phyloP scores from a whole-genome alignment of 371 early-diverging fungal species.

The Lichtheimia ramosa region DNA sequence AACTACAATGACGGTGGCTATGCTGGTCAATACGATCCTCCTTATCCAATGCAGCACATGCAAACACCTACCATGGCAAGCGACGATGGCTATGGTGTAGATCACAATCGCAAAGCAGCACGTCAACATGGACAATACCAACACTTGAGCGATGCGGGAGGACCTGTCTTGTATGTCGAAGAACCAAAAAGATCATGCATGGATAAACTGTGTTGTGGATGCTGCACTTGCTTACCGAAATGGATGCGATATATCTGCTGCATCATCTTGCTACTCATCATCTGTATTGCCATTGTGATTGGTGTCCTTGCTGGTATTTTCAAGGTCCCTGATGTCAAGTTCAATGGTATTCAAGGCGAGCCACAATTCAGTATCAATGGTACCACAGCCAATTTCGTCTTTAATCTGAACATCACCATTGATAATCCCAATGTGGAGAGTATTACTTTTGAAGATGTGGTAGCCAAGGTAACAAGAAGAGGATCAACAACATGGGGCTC shows the following conservation, averaged over 20 bases:
- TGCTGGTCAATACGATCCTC: background rate
- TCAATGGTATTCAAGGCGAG: conserved; percentile 32
- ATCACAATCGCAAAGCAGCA: background rate
- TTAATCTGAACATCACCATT: conserved; percentile 43
- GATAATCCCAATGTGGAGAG: conserved; percentile 57
- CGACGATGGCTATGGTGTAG: conserved; percentile 8
- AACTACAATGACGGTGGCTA: no score
- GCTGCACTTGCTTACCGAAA: conserved; percentile 49
- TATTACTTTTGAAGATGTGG: conserved; percentile 54
- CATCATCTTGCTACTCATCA: conserved; percentile 35
- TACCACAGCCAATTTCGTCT: conserved; percentile 20
- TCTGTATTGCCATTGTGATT: conserved; percentile 36
- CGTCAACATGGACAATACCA: conserved; percentile 6
- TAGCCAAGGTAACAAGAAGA: conserved; percentile 44
- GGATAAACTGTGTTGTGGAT: conserved; percentile 48
- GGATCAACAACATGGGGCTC: conserved; percentile 10
- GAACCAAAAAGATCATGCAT: conserved; percentile 29
- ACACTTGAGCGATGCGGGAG: conserved; percentile 2
- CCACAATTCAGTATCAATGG: conserved; percentile 29
- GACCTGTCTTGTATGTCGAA: conserved; percentile 4
- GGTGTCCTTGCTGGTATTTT: conserved; percentile 47
- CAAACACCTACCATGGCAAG: conserved; percentile 2
- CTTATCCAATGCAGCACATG: conserved; percentile 12
- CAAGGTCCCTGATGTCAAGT: conserved; percentile 37
- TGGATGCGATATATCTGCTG: conserved; percentile 48